Evolutionary conservation across 2,329 filamentous ascomycete genomes (phyloP).

Genomic region (Sporothrix dimorphospora): DNA sequence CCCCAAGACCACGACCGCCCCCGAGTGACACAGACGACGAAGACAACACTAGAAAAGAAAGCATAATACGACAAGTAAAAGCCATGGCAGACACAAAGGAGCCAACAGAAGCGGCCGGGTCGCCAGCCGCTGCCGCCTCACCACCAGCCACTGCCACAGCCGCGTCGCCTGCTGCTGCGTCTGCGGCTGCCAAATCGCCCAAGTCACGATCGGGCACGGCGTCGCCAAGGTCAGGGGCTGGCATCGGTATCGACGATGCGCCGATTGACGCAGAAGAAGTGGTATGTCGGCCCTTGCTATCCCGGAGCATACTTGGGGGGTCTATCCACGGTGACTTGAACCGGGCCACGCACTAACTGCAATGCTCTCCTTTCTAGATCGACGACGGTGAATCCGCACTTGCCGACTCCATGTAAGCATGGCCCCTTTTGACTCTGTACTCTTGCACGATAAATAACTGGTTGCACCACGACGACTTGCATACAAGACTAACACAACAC

Average conservation of each 20-base stretch:
- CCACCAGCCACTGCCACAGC: background rate
- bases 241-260: background rate
- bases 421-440: background rate
- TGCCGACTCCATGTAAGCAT: slow-evolving; percentile 22
- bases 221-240: background rate
- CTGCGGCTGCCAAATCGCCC: background rate
- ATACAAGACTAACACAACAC: background rate
- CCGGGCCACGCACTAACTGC: background rate
- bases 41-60: background rate
- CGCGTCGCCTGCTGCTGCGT: background rate
- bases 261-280: slow-evolving; percentile 28
- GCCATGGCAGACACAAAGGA: background rate
- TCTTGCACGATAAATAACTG: background rate
- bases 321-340: background rate
- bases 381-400: slow-evolving; percentile 30
- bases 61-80: background rate
- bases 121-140: background rate
- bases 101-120: background rate
- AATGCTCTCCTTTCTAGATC: background rate
- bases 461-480: background rate
- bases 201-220: background rate
- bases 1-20: background rate
- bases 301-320: background rate
- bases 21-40: background rate
- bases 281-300: background rate